phyloP scores from a whole-genome alignment of 345 rosid genomes.

The Heritiera littoralis region DNA sequence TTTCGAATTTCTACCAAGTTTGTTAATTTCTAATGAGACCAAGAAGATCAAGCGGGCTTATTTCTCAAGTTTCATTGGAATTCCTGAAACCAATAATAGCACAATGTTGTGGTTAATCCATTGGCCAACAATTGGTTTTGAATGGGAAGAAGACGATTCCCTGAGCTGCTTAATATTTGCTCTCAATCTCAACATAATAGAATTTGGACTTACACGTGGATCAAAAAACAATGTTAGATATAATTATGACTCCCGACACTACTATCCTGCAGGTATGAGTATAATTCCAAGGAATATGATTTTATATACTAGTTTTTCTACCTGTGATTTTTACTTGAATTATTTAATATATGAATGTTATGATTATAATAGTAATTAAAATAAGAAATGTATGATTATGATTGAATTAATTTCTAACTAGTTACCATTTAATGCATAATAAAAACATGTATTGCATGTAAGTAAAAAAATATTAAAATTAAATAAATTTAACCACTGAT shows the following conservation, averaged over 20 bases:
- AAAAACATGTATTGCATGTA: too few species aligned
- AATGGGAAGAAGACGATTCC: not conserved
- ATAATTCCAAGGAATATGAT: not conserved
- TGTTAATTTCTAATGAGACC: conserved; percentile 21
- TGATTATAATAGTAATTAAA: too few species aligned
- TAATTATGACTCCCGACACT: not conserved
- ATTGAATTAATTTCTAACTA: too few species aligned
- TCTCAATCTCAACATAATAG: not conserved
- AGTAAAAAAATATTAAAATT: too few species aligned
- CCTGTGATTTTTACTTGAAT: too few species aligned
- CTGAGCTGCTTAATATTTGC: not conserved
- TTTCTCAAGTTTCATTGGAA: conserved; percentile 20
- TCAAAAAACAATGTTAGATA: not conserved
- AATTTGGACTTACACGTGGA: not conserved
- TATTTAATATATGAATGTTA: too few species aligned
- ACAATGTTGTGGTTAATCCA: not conserved
- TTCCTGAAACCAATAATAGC: not conserved
- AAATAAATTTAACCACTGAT: too few species aligned
- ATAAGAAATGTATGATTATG: too few species aligned
- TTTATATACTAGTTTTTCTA: too few species aligned
- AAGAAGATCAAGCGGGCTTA: conserved; percentile 7
- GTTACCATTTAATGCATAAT: too few species aligned
- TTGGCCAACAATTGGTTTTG: not conserved
- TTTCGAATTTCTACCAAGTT: conserved; percentile 16
- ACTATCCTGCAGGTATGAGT: conserved; percentile 16